These are phyloP conservation scores for Apiotrichum gamsii DNA, from an alignment of 1,284 basidiomycete species.

Conservation along the genomic window DNA sequence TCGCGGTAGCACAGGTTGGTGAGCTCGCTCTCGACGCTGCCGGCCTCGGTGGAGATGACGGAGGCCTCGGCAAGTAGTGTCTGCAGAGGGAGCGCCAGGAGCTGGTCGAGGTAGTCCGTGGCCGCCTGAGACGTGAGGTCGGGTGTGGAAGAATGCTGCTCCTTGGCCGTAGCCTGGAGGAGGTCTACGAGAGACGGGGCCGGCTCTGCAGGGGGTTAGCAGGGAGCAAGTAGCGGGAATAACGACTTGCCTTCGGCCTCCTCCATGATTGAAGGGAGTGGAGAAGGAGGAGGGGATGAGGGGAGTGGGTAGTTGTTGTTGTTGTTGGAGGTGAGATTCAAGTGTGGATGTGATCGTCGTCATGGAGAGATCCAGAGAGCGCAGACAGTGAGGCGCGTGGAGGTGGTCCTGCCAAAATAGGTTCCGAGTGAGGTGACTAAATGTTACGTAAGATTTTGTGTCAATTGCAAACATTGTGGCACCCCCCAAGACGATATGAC, in stretches of 20 bases:
- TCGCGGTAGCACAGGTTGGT: constrained; percentile 81
- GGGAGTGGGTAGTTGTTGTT: not conserved
- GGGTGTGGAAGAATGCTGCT: constrained; percentile 5
- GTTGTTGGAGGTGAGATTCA: too few relatives aligned
- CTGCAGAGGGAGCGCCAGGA: constrained; percentile 60
- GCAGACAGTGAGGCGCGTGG: too few relatives aligned
- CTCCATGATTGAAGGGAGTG: constrained; percentile 11
- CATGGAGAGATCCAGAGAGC: too few relatives aligned
- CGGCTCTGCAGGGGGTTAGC: constrained; percentile 11
- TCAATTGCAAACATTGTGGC: too few relatives aligned
- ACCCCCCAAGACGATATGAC: too few relatives aligned
- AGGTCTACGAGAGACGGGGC: constrained; percentile 30
- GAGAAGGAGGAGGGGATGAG: not conserved
- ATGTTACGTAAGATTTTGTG: too few relatives aligned
- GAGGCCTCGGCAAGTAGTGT: constrained; percentile 65
- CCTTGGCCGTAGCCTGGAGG: constrained; percentile 18
- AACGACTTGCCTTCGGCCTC: constrained; percentile 19
- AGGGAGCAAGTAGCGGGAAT: not conserved
- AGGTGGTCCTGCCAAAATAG: too few relatives aligned
- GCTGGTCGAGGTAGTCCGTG: constrained; percentile 46
- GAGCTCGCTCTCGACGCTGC: constrained; percentile 75
- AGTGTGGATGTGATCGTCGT: too few relatives aligned
- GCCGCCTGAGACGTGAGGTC: constrained; percentile 24
- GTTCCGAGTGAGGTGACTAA: too few relatives aligned
- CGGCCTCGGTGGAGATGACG: constrained; percentile 67